Conservation (phyloP, 1,284 basidiomycete genomes). For the Ceratobasidium sp. region DNA sequence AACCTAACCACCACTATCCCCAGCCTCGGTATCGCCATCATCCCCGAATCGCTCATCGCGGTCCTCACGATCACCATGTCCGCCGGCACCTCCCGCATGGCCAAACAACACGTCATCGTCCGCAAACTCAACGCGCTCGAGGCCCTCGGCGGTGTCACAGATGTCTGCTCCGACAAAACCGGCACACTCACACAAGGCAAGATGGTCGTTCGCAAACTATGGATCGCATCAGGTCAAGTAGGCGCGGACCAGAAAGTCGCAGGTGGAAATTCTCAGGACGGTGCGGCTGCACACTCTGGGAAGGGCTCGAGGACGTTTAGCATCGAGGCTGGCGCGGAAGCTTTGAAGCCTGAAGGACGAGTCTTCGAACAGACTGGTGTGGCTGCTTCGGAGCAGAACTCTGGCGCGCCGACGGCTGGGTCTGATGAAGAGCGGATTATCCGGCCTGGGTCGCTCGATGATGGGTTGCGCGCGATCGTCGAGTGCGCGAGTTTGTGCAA, state of each 20-base stretch:
- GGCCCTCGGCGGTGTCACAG: conserved; percentile 67
- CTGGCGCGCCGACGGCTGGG: no score
- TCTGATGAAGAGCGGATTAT: conserved; percentile 21
- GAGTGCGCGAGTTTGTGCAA: conserved; percentile 56
- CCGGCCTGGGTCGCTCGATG: conserved; percentile 9
- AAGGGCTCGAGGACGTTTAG: conserved; percentile 34
- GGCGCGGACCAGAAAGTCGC: conserved; percentile 22
- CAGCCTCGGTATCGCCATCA: conserved; percentile 37
- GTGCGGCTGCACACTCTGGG: background rate
- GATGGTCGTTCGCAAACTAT: conserved; percentile 50
- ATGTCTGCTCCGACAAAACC: conserved; percentile 68
- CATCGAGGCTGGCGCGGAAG: conserved; percentile 32
- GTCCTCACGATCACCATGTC: conserved; percentile 40
- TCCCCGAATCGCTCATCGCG: conserved; percentile 36
- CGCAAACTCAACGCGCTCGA: conserved; percentile 70
- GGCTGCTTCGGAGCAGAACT: no score
- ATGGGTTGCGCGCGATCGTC: conserved; percentile 18
- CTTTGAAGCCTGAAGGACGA: conserved; percentile 26
- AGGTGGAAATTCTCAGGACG: background rate
- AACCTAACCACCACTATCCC: background rate
- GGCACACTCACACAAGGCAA: conserved; percentile 62
- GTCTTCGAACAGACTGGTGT: conserved; percentile 10
- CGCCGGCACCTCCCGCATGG: conserved; percentile 53
- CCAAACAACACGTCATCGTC: conserved; percentile 64
- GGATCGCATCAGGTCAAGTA: conserved; percentile 28